Evolutionary conservation across 78 protist species (phyloP).

Genomic region (Guillardia theta): DNA sequence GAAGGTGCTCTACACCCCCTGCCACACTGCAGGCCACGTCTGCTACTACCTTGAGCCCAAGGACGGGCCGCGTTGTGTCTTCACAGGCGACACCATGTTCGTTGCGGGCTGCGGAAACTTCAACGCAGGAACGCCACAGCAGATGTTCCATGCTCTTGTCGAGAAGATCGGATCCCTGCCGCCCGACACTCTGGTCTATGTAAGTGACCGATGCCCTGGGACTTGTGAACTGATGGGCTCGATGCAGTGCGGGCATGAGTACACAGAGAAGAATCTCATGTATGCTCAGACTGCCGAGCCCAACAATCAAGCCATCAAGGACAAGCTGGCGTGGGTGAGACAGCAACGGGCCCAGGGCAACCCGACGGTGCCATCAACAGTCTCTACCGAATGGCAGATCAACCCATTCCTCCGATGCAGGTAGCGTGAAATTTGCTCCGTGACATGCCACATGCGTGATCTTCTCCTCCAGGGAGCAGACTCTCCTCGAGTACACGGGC

Average conservation of each 20-base stretch:
- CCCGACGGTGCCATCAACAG: neutral
- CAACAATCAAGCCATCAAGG: neutral
- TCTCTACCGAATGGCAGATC: neutral
- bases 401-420: slow-evolving; percentile 2
- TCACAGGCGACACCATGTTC: slow-evolving; percentile 26
- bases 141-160: neutral
- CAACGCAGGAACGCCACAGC: neutral
- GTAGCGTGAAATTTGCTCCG: neutral
- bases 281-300: slow-evolving; percentile 10
- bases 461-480: neutral
- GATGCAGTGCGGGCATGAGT: neutral
- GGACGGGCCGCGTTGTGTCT: neutral
- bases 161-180: neutral
- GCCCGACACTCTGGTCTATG: neutral
- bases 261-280: slow-evolving; percentile 5
- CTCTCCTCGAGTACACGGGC: neutral
- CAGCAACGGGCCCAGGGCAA: neutral
- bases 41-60: neutral
- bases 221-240: neutral
- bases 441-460: neutral
- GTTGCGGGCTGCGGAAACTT: slow-evolving; percentile 37
- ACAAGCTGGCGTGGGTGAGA: neutral
- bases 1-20: neutral
- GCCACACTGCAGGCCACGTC: slow-evolving; percentile 41
- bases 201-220: neutral